A percentile compares a stretch with the other conserved stretches of the same genome.
Conservation (phyloP, 495 filamentous ascomycete genomes). For the Bacidia rubella region DNA sequence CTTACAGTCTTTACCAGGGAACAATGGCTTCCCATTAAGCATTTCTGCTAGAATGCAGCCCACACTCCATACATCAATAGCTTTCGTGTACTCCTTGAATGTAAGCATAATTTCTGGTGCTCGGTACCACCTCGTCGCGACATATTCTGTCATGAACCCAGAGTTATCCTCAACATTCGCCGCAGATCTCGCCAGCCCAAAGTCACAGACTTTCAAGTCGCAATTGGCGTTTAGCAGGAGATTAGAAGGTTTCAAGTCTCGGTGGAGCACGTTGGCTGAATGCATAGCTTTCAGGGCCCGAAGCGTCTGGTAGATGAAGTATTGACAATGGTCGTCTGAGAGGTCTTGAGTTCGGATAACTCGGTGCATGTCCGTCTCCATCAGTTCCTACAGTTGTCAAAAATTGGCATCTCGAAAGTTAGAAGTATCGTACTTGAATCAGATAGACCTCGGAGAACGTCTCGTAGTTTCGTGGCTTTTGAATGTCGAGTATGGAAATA, state of each 20-base stretch:
- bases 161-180: conserved; percentile 96
- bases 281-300: conserved; percentile 98
- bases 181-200: conserved; percentile 85
- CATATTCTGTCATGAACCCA: conserved; percentile 99
- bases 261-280: conserved; percentile 94
- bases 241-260: conserved; percentile 95
- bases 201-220: conserved; percentile 97
- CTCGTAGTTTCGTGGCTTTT: conserved; percentile 92
- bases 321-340: conserved; percentile 98
- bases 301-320: conserved; percentile 99
- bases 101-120: conserved; percentile 99
- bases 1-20: conserved; percentile 98
- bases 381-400: conserved; percentile 57
- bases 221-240: conserved; percentile 96
- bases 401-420: too few species aligned
- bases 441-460: conserved; percentile 97
- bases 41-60: conserved; percentile 99
- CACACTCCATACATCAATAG: conserved; percentile 99
- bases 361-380: conserved; percentile 99
- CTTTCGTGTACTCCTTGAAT: conserved; percentile 99
- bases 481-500: conserved; percentile 97
- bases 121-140: conserved; percentile 97
- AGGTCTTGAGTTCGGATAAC: conserved; percentile 98
- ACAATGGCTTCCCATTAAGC: conserved; percentile 95
- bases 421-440: conserved; percentile 59